Percentiles rank a stretch among this genome's conserved stretches.
Conservation (phyloP, 2,329 filamentous ascomycete species). For the Ophiostoma triangulosporum region DNA sequence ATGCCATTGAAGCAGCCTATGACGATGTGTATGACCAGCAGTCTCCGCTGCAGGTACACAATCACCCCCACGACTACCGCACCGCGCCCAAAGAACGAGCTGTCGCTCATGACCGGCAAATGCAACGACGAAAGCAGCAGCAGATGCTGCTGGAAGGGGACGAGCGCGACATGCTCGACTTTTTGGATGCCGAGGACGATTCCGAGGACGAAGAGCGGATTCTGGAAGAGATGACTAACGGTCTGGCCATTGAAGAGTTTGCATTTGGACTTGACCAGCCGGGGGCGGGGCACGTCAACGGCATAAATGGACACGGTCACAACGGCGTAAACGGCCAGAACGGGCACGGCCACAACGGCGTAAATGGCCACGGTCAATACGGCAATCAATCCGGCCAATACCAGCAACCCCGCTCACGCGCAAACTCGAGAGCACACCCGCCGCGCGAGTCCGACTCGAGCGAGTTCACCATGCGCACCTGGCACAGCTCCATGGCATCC, state of each 20-base stretch:
- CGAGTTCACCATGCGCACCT: slow-evolving; percentile 61
- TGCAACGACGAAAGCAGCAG: slow-evolving; percentile 29
- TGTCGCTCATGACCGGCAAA: slow-evolving; percentile 46
- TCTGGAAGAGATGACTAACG: slow-evolving; percentile 77
- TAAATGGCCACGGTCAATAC: slow-evolving; percentile 32
- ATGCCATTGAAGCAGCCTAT: slow-evolving; percentile 91
- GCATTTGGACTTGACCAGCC: slow-evolving; percentile 46
- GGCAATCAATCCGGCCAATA: neutral
- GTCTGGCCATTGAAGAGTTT: slow-evolving; percentile 73
- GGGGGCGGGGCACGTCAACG: too few relatives aligned
- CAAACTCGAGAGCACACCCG: slow-evolving; percentile 20
- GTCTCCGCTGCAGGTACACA: slow-evolving; percentile 17
- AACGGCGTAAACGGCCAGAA: slow-evolving; percentile 23
- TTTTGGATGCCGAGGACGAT: slow-evolving; percentile 43
- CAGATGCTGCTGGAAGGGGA: slow-evolving; percentile 28
- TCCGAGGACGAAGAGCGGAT: slow-evolving; percentile 63
- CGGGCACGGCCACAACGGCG: neutral
- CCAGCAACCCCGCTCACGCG: too few relatives aligned
- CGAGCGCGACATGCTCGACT: slow-evolving; percentile 35
- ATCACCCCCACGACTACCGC: neutral
- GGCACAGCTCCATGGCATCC: slow-evolving; percentile 66
- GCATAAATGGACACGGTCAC: neutral
- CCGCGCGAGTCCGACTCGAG: slow-evolving; percentile 75
- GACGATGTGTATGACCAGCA: slow-evolving; percentile 65
- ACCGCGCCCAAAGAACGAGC: slow-evolving; percentile 51